Base-by-base conservation (phyloP, 352 stramenopile species). In the Phytophthora rubi region DNA sequence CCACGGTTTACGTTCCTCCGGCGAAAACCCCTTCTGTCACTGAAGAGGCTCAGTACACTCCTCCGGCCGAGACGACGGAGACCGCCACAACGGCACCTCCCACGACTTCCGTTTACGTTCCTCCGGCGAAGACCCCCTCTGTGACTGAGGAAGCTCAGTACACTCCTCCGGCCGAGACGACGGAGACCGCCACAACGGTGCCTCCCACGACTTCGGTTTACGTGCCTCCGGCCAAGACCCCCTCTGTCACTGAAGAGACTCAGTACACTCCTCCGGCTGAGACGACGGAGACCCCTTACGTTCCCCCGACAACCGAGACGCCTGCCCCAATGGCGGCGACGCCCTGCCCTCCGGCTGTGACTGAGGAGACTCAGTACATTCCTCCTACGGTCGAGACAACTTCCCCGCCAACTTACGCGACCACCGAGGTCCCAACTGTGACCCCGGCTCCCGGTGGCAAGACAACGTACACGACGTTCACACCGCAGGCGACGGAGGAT, bases 221-320 rank as follows among this genome's bases (percentile, higher is more conserved):
- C 33, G 13, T 12, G 33, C 33, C 33, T 4, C 33, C 42, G n/a
- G n/a, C 42, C 2, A 13, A 10, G 42, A 48, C 42, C 10, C 42
- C 42, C 6, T 48, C 9, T 18, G 26, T 52, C 12, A 60, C 54
- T 28, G 54, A 60, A 18, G 51, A 32, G 18, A 57, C 52, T 1
- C 18, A 30, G 33, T 47, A 53, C 15, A 53, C 26, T 48, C 47
- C 51, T 6, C 28, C 32, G n/a, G 21, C 52, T 1, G 56, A 57
- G 49, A 51, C 59, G 7, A 37, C 42, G 2, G 15, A 52, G 6
- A 18, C 28, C 4, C 32, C 64, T 10, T 68, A 56, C 53, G 54
- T 53, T 28, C 49, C 53, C 1, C 18, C 35, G 15, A 8, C 48
- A 6, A 53, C n/a, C 16, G n/a, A 44, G 8, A 44, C 35, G 35